Base-by-base conservation (phyloP, 306 rosid genomes). In the Lathyrus tuberosus region DNA sequence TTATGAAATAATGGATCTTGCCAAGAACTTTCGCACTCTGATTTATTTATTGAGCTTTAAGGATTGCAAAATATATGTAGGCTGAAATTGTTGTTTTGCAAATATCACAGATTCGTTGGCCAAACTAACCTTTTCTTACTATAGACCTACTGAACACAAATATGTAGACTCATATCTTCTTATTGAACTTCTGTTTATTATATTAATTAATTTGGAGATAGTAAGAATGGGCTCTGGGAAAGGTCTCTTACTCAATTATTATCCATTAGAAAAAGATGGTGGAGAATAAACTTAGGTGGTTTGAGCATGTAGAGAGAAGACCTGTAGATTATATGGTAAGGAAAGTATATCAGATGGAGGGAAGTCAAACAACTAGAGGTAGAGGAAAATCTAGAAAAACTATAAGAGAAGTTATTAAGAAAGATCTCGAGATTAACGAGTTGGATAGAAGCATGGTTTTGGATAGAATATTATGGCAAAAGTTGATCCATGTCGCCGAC, bases 41-140 rank as follows among this genome's bases (percentile, higher is more conserved):
- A 16, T 24, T 42, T 26, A 65, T 62, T 40, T 47, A n/a, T 63
- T 48, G 35, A 76, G 46, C 35, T 63, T 57, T 43, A 69, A 69
- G 28, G 68, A 70, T 59, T 59, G 64, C 33, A 26, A 65, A 76
- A 69, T 57, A 54, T 48, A 59, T 18, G 17, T 17, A 5, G 67
- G n/a, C 56, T 72, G 28, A 54, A 48, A 53, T 51, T 70, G 44
- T 54, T 22, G 52, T 30, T 54, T 28, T 40, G 30, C 43, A 53
- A 67, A 59, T 67, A 59, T 49, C 44, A 38, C 40, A 13, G 28
- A 26, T 26, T 43, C 33, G 0, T 51, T 78, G 10, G 35, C 46
- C 65, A 62, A 74, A 63, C 67, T 42, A 73, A 51, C 56, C 9
- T 12, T 61, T 62, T 64, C 51, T 62, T 52, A 48, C 33, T 35